A percentile compares a stretch with the other conserved stretches of the same genome.
phyloP scores from a whole-genome alignment of 164 flowering plant species.

The Cinnamomum chago region DNA sequence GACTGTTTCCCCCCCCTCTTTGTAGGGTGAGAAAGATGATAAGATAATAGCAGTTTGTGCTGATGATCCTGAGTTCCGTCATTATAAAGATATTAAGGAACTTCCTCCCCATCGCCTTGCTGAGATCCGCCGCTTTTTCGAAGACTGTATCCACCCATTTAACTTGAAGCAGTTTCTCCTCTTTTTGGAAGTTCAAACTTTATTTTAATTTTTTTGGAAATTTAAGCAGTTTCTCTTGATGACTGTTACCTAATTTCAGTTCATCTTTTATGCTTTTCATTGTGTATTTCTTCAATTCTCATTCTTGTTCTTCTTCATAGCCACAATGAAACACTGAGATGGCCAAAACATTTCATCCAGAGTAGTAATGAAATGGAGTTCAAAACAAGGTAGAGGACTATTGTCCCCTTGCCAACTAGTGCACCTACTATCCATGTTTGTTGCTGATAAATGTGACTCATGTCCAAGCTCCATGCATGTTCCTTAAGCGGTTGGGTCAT shows the following conservation, averaged over 20 bases:
- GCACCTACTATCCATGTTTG: too few species aligned
- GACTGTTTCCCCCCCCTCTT: conserved; percentile 12
- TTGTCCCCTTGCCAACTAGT: too few species aligned
- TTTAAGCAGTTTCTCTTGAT: not conserved
- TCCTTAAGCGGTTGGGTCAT: too few species aligned
- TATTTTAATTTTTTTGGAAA: too few species aligned
- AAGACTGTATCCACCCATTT: conserved; percentile 69
- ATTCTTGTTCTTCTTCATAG: too few species aligned
- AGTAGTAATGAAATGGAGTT: too few species aligned
- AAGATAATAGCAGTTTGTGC: conserved; percentile 88
- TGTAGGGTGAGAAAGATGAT: conserved; percentile 84
- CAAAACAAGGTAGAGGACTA: too few species aligned
- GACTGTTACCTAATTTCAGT: not conserved
- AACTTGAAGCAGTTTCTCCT: not conserved
- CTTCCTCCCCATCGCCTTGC: conserved; percentile 88
- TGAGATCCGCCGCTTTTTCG: conserved; percentile 90
- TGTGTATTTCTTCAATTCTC: not conserved
- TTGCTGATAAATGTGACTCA: too few species aligned
- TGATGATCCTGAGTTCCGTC: conserved; percentile 91
- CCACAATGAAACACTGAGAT: too few species aligned
- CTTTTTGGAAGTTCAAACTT: too few species aligned
- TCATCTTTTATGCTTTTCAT: not conserved
- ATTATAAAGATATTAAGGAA: conserved; percentile 72
- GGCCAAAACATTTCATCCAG: too few species aligned
- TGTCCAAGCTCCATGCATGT: too few species aligned